Percentiles rank a stretch among this genome's conserved stretches.
Conservation (phyloP, 768 basidiomycete genomes). For the Pleurotus sapidus region DNA sequence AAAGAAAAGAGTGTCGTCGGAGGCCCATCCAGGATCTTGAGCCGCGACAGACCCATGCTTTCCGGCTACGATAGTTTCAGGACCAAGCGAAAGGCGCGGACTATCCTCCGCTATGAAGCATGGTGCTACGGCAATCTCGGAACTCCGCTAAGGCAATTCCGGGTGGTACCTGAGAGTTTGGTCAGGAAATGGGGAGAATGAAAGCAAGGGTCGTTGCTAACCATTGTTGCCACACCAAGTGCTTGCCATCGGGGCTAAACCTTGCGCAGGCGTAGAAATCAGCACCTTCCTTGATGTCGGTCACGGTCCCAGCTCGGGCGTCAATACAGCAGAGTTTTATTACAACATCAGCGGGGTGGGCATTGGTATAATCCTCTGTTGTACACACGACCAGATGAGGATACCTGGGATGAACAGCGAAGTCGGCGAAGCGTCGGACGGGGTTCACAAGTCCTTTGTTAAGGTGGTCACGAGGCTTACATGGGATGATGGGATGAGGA, state of each 20-base stretch:
- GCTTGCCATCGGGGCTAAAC: neutral
- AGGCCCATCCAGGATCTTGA: too few species aligned
- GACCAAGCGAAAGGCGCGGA: neutral
- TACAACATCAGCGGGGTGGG: neutral
- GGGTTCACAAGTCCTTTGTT: neutral
- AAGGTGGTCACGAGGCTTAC: too few species aligned
- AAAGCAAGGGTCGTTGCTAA: neutral
- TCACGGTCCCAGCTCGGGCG: neutral
- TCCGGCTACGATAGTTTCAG: neutral
- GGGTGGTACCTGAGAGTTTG: constrained; percentile 7
- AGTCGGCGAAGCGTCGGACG: neutral
- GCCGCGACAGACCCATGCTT: neutral
- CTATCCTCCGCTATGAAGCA: neutral
- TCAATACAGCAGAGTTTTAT: neutral
- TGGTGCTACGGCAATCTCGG: constrained; percentile 6
- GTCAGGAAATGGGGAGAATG: neutral
- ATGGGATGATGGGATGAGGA: too few species aligned
- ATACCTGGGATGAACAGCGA: too few species aligned
- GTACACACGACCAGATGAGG: neutral
- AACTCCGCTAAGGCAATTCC: constrained; percentile 9
- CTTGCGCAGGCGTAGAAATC: neutral
- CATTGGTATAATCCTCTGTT: neutral
- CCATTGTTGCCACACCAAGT: neutral
- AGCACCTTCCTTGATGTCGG: neutral
- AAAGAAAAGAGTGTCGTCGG: too few species aligned